Evolutionary conservation across 345 rosid genomes (phyloP).

Genomic region (Eucalyptus curtisii): DNA sequence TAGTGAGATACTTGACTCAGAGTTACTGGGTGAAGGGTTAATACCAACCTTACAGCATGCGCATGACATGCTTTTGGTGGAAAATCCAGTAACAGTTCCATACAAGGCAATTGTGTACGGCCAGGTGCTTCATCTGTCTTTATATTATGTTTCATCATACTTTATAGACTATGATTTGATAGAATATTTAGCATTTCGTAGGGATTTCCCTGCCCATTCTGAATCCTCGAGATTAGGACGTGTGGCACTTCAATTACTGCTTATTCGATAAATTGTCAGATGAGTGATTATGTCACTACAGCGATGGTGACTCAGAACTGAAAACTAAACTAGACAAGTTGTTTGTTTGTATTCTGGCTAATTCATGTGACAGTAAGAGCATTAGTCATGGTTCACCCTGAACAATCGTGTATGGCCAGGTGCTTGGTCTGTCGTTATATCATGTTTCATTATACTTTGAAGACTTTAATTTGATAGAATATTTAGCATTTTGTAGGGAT

Average conservation of each 20-base stretch:
- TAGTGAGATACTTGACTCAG: conserved; percentile 92
- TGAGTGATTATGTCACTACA: not conserved
- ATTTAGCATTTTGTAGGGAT: not conserved
- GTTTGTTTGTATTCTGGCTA: not conserved
- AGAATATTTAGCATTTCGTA: not conserved
- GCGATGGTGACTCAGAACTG: not conserved
- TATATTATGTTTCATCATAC: not conserved
- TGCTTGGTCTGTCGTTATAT: not conserved
- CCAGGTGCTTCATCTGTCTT: conserved; percentile 35
- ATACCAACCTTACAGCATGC: conserved; percentile 93
- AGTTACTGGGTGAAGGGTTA: conserved; percentile 89
- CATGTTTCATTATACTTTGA: not conserved
- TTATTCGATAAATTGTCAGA: not conserved
- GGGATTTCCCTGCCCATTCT: not conserved
- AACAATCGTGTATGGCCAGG: conserved; percentile 51
- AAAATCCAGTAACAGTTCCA: conserved; percentile 73
- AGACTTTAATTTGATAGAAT: not conserved
- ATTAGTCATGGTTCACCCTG: not conserved
- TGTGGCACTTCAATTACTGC: not conserved
- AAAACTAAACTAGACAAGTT: not conserved
- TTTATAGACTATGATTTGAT: not conserved
- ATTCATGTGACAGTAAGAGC: not conserved
- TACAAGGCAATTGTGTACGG: conserved; percentile 70
- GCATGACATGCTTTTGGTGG: conserved; percentile 65
- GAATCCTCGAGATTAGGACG: not conserved